Conservation (phyloP, 768 basidiomycete genomes). For the Rubroboletus pulcherrimus region DNA sequence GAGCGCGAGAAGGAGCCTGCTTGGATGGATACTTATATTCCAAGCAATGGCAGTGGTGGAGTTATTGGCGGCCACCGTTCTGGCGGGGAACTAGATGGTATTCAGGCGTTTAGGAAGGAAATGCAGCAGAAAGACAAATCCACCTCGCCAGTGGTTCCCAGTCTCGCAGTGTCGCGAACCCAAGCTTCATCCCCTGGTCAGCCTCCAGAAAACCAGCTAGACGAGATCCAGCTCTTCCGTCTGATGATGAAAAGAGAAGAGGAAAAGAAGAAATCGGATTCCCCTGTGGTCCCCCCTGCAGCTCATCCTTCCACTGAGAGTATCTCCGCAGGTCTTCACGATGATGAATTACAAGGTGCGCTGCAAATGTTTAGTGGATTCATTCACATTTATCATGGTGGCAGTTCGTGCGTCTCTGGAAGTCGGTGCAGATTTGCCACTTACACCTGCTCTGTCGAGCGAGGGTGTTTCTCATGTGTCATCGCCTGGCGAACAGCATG, state of each 20-base stretch:
- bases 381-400: slow-evolving; percentile 10
- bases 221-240: slow-evolving; percentile 83
- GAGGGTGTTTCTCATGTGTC: slow-evolving; percentile 14
- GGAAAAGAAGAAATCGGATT: slow-evolving; percentile 39
- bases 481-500: slow-evolving; percentile 15
- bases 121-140: slow-evolving; percentile 74
- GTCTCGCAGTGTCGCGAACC: slow-evolving; percentile 15
- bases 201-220: slow-evolving; percentile 43
- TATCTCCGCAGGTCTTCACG: slow-evolving; percentile 4
- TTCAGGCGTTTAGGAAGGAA: slow-evolving; percentile 85
- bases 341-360: slow-evolving; percentile 21
- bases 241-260: slow-evolving; percentile 80
- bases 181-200: slow-evolving; percentile 18
- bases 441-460: slow-evolving; percentile 2
- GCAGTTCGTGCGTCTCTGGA: slow-evolving; percentile 12
- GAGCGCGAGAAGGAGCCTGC: slow-evolving; percentile 82
- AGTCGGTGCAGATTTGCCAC: slow-evolving; percentile 1
- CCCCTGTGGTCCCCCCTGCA: slow-evolving; percentile 1
- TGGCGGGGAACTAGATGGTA: slow-evolving; percentile 73
- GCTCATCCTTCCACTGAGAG: slow-evolving; percentile 10
- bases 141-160: slow-evolving; percentile 13
- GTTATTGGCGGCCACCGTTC: slow-evolving; percentile 59
- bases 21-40: slow-evolving; percentile 89
- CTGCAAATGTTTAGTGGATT: not conserved
- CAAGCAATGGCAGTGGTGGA: slow-evolving; percentile 50